Evolutionary conservation across 2,329 filamentous ascomycete genomes (phyloP).

Genomic region (Corynespora cassiicola): DNA sequence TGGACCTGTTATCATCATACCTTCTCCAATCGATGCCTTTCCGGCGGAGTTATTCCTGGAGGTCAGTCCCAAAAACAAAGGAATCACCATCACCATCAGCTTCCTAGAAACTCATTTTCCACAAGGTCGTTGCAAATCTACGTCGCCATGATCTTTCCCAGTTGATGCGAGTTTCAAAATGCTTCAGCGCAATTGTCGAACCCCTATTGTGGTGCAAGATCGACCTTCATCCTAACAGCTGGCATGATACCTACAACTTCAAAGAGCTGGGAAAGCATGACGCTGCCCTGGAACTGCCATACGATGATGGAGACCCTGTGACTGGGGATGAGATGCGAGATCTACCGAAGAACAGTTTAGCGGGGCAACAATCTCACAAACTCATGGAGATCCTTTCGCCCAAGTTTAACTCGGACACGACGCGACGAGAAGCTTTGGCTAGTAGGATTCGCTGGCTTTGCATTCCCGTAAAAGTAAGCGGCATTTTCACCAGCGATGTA

Average conservation of each 20-base stretch:
- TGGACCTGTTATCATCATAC: too few relatives aligned
- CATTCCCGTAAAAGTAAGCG: constrained; percentile 4
- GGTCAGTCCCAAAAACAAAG: too few relatives aligned
- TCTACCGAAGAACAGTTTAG: too few relatives aligned
- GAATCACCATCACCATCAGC: too few relatives aligned
- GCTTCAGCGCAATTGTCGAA: constrained; percentile 8
- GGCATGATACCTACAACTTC: constrained; percentile 9
- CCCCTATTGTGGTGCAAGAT: constrained; percentile 14
- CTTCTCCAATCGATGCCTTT: constrained; percentile 3
- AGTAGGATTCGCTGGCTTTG: constrained; percentile 11
- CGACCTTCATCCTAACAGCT: constrained; percentile 10
- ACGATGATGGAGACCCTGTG: constrained; percentile 1
- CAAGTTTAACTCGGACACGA: not conserved
- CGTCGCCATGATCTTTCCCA: constrained; percentile 7
- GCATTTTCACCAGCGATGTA: not conserved
- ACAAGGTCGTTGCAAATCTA: constrained; percentile 2
- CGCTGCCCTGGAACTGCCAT: constrained; percentile 8
- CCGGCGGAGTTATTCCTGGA: constrained; percentile 5
- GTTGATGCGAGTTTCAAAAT: constrained; percentile 7
- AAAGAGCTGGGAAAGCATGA: constrained; percentile 2
- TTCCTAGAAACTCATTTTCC: constrained; percentile 2
- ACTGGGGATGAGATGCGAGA: not conserved
- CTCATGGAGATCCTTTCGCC: not conserved
- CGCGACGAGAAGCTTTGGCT: constrained; percentile 6
- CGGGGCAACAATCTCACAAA: not conserved